These are phyloP conservation scores for Caryopteris hybrid DNA, from an alignment of 305 asterid genomes.

Conservation along the genomic window DNA sequence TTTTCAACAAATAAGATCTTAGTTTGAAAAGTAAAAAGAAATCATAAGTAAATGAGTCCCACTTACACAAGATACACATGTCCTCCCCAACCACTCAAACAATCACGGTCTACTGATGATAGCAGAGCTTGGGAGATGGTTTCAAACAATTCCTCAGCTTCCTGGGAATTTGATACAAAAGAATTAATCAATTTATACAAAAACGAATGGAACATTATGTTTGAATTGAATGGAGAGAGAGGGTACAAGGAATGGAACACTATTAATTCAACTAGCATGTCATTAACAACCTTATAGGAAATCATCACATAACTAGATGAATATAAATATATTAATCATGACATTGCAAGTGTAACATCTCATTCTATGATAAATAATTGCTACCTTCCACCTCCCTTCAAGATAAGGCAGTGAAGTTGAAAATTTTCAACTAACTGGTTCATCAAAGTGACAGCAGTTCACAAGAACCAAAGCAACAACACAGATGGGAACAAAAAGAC, in stretches of 20 bases:
- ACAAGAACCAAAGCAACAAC: not conserved
- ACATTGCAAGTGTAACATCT: not conserved
- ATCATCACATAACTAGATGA: not conserved
- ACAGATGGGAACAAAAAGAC: not conserved
- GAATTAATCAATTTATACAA: not conserved
- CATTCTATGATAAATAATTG: not conserved
- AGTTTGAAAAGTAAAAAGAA: not conserved
- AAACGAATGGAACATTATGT: too few species aligned
- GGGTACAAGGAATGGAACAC: not conserved
- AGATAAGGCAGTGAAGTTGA: not conserved
- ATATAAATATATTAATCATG: not conserved
- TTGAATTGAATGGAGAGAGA: too few species aligned
- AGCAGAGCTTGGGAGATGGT: conserved; percentile 93
- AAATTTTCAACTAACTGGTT: not conserved
- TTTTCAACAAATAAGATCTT: not conserved
- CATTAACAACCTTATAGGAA: not conserved
- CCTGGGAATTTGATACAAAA: conserved; percentile 40
- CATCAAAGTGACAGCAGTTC: not conserved
- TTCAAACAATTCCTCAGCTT: conserved; percentile 83
- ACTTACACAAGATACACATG: conserved; percentile 94
- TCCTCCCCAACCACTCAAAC: conserved; percentile 99
- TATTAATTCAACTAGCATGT: not conserved
- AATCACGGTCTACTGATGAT: conserved; percentile 90
- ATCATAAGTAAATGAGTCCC: not conserved
- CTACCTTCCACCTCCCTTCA: not conserved